Percentiles rank a stretch among this genome's conserved stretches.
These are phyloP conservation scores for Warburgia ugandensis DNA, from an alignment of 164 flowering plant genomes.

Conservation along the genomic window DNA sequence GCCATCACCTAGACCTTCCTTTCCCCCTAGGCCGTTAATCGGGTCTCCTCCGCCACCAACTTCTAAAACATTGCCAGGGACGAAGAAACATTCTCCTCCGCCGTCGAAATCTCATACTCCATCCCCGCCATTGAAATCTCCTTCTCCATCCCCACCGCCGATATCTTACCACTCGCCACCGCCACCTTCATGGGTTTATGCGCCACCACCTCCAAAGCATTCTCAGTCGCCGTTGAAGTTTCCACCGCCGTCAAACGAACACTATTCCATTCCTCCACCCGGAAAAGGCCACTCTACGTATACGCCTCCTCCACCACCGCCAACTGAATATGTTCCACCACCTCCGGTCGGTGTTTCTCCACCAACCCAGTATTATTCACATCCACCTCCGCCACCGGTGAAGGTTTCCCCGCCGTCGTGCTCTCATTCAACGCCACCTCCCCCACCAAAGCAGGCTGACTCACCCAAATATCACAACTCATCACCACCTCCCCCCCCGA, in stretches of 20 bases:
- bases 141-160: too few relatives aligned
- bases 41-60: slow-evolving; percentile 18
- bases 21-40: background rate
- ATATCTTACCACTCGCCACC: background rate
- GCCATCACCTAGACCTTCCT: background rate
- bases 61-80: too few relatives aligned
- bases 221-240: background rate
- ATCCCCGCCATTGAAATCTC: too few relatives aligned
- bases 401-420: slow-evolving; percentile 4
- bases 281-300: too few relatives aligned
- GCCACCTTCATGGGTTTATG: background rate
- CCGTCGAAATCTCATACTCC: background rate
- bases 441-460: slow-evolving; percentile 1
- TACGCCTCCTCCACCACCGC: slow-evolving; percentile 18
- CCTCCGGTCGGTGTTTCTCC: too few relatives aligned
- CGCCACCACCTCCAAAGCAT: slow-evolving; percentile 10
- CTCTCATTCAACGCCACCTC: slow-evolving; percentile 13
- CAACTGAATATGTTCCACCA: background rate
- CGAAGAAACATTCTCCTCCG: slow-evolving; percentile 7
- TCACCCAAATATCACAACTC: slow-evolving; percentile 16
- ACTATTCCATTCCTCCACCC: too few relatives aligned
- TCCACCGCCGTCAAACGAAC: too few relatives aligned
- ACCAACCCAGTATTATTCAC: background rate
- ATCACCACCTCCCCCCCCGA: slow-evolving; percentile 18
- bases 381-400: slow-evolving; percentile 16